Conservation (phyloP, 108 stramenopile species). For the Cyclotella kingstonii region DNA sequence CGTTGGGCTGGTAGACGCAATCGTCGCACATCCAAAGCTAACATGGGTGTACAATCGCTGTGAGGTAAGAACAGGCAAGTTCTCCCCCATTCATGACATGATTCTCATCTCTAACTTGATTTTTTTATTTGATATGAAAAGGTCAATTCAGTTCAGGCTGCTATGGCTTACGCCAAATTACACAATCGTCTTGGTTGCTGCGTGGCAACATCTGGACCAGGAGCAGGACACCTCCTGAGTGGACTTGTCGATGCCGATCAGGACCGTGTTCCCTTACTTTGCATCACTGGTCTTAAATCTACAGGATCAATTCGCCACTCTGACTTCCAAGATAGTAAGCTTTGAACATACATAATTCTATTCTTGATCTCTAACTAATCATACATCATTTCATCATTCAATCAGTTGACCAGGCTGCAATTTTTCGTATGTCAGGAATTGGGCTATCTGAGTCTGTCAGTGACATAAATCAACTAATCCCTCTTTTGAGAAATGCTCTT, state of each 20-base stretch:
- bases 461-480: conserved; percentile 30
- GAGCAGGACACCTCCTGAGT: conserved; percentile 41
- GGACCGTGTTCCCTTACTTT: conserved; percentile 45
- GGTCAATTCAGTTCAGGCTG: conserved; percentile 33
- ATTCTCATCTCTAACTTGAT: not conserved
- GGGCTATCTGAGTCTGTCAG: conserved; percentile 20
- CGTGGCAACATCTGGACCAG: conserved; percentile 51
- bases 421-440: conserved; percentile 49
- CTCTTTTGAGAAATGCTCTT: conserved; percentile 47
- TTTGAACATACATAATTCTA: not conserved
- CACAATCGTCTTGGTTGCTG: conserved; percentile 40
- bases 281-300: conserved; percentile 49
- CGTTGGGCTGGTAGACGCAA: conserved; percentile 49
- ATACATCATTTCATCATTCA: not conserved
- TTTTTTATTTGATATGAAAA: not conserved
- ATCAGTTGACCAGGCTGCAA: conserved; percentile 32
- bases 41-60: conserved; percentile 50
- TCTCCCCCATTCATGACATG: not conserved
- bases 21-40: conserved; percentile 33
- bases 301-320: conserved; percentile 21
- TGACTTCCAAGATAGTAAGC: conserved; percentile 50
- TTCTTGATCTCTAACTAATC: not conserved
- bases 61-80: conserved; percentile 9
- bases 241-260: conserved; percentile 46
- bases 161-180: conserved; percentile 51